These are phyloP conservation scores for Dioszegia crocea DNA, from an alignment of 768 basidiomycete genomes.

Conservation along the genomic window DNA sequence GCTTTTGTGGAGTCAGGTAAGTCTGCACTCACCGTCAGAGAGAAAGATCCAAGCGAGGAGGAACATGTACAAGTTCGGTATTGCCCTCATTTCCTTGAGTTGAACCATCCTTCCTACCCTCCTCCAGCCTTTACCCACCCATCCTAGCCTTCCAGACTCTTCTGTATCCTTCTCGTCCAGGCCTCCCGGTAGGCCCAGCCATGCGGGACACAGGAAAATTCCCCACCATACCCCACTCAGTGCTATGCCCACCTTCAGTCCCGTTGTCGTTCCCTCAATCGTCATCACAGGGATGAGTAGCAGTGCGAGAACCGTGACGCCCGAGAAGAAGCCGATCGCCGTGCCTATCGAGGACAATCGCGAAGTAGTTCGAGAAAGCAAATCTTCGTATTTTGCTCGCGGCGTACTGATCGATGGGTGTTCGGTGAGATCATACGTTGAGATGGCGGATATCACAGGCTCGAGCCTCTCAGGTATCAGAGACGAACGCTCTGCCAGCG, in stretches of 20 bases:
- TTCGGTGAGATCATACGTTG: slow-evolving; percentile 22
- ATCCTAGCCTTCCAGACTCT: slow-evolving; percentile 8
- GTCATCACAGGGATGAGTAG: slow-evolving; percentile 63
- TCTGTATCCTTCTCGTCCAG: not conserved
- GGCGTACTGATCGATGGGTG: not conserved
- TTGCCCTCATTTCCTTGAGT: slow-evolving; percentile 65
- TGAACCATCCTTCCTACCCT: slow-evolving; percentile 69
- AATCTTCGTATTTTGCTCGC: slow-evolving; percentile 55
- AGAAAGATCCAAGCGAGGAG: slow-evolving; percentile 92
- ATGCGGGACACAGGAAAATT: slow-evolving; percentile 71
- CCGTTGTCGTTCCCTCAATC: slow-evolving; percentile 69
- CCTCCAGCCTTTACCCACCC: slow-evolving; percentile 64
- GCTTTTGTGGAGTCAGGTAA: not conserved
- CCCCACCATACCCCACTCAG: slow-evolving; percentile 87
- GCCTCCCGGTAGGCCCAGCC: slow-evolving; percentile 63
- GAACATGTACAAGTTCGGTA: slow-evolving; percentile 81
- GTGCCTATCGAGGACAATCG: slow-evolving; percentile 81
- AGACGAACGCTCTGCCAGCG: not conserved
- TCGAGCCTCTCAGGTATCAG: slow-evolving; percentile 9
- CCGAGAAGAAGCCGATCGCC: slow-evolving; percentile 78
- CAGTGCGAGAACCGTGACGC: slow-evolving; percentile 63
- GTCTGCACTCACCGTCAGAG: slow-evolving; percentile 65
- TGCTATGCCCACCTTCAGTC: slow-evolving; percentile 76
- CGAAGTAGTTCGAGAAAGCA: slow-evolving; percentile 68
- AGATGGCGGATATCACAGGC: slow-evolving; percentile 20